Evolutionary conservation across 2,329 filamentous ascomycete genomes (phyloP), one percentile per base, ranked within the genome.

Genomic region (Trichoderma endophyticum): DNA sequence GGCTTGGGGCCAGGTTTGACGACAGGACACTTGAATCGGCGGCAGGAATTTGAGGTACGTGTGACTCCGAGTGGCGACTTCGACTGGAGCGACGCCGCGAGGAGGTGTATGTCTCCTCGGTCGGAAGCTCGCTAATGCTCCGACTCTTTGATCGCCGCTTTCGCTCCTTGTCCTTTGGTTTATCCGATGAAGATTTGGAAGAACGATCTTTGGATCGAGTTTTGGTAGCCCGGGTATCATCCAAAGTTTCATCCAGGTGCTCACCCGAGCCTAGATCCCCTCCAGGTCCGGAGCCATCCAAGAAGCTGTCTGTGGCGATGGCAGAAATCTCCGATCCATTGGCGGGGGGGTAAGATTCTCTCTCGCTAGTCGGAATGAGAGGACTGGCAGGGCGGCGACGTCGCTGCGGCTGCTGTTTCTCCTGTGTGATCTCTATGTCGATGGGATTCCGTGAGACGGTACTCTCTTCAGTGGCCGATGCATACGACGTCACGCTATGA

Each of bases 241-340:
- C 85, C 54, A 81, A 78, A 26, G 81, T 81, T 11, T 80, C 82
- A 6, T 80, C 81, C 8, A 82, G 81, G 43, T 81, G 73, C 43
- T 82, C 76, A 70, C 76, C 77, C 5, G 77, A 73, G 26, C 57
- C 71, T 43, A 66, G 21, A 32, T 83, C 81, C 14, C 79, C 83
- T 26, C 81, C 80, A 4, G 83, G 83, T 2, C 86, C 86, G 6
- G 86, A 86, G n/a, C 87, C 87, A 76, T 90, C 88, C 8, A 90
- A 81, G 73, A 90, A 90, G 77, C 88, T 90, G 77, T 90, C 87
- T 21, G 86, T 86, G 14, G 88, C 88, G 66, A 90, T 90, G 86
- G 93, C 81, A 85, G 95, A 98, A 64, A 98, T 93, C 78, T 98
- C 95, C 3, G 95, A 98, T 65, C 90, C 85, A 75, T 89, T 89